These are phyloP conservation scores for Nosema muscidifuracis DNA, from an alignment of 371 early-diverging fungal genomes.

Conservation along the genomic window DNA sequence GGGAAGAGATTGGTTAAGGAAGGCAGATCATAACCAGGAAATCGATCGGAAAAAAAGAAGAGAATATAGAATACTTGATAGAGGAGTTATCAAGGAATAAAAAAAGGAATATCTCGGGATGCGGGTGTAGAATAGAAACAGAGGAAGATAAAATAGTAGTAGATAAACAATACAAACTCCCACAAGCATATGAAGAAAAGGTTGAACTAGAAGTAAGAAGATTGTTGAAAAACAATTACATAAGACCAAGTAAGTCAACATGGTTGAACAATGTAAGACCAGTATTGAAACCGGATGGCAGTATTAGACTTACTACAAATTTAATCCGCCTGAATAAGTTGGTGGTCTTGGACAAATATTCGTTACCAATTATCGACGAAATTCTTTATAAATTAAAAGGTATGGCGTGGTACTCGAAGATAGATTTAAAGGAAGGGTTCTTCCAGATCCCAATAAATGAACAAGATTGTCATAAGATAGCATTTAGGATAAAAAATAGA, in stretches of 20 bases:
- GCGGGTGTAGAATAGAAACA: not conserved
- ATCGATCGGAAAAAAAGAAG: not conserved
- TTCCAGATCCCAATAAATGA: conserved; percentile 28
- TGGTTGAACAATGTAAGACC: conserved; percentile 29
- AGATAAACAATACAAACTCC: not conserved
- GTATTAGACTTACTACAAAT: conserved; percentile 34
- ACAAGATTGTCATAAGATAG: conserved; percentile 37
- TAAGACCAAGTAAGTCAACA: conserved; percentile 20
- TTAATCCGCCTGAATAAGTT: conserved; percentile 31
- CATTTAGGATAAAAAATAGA: conserved; percentile 28
- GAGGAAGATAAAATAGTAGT: not conserved
- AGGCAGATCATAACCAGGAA: not conserved
- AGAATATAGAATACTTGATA: not conserved
- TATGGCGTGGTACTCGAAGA: too few species aligned
- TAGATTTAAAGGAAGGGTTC: conserved; percentile 48
- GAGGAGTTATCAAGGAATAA: not conserved
- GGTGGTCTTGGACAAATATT: conserved; percentile 9
- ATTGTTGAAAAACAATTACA: conserved; percentile 10
- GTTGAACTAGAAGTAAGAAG: not conserved
- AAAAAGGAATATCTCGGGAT: not conserved
- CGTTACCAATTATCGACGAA: conserved; percentile 28
- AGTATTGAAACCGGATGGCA: conserved; percentile 29
- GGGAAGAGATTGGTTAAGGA: not conserved
- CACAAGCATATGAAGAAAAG: not conserved
- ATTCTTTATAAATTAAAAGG: conserved; percentile 13